Percentiles rank a stretch among this genome's conserved stretches.
phyloP scores from a whole-genome alignment of 352 stramenopile species.

The Phytophthora ohioensis region DNA sequence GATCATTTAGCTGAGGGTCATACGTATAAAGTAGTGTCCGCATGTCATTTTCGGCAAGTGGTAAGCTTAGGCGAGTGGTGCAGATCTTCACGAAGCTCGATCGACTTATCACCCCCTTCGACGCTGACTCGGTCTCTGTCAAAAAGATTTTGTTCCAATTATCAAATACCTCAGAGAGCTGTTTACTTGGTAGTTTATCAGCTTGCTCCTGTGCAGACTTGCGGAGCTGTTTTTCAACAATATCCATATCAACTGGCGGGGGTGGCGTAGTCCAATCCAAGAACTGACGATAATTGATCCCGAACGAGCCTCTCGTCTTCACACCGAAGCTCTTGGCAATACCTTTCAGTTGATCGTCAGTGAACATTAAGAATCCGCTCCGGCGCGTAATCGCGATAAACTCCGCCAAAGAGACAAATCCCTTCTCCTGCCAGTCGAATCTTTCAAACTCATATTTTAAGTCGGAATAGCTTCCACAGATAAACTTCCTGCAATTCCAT shows the following conservation, averaged over 20 bases:
- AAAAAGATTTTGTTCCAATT: slow-evolving; percentile 56
- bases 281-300: slow-evolving; percentile 74
- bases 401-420: slow-evolving; percentile 53
- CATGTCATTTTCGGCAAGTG: slow-evolving; percentile 62
- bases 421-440: slow-evolving; percentile 69
- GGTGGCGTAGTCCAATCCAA: slow-evolving; percentile 71
- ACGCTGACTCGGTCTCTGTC: slow-evolving; percentile 29
- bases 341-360: slow-evolving; percentile 45
- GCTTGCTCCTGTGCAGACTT: slow-evolving; percentile 48
- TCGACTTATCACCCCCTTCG: slow-evolving; percentile 39
- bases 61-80: slow-evolving; percentile 42
- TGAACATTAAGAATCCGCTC: slow-evolving; percentile 60
- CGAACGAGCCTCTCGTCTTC: slow-evolving; percentile 55
- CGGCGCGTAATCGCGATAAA: slow-evolving; percentile 53
- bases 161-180: slow-evolving; percentile 48
- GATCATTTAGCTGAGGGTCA: slow-evolving; percentile 58
- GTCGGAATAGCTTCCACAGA: slow-evolving; percentile 41
- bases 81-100: slow-evolving; percentile 53
- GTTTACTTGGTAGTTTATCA: slow-evolving; percentile 36
- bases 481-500: slow-evolving; percentile 59
- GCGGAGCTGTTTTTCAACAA: slow-evolving; percentile 61
- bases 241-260: slow-evolving; percentile 45
- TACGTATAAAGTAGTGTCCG: slow-evolving; percentile 62
- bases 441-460: slow-evolving; percentile 65
- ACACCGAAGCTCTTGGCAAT: slow-evolving; percentile 65